These are phyloP conservation scores for Pilobolus umbonatus DNA, from an alignment of 192 early-diverging fungal genomes.

Conservation along the genomic window DNA sequence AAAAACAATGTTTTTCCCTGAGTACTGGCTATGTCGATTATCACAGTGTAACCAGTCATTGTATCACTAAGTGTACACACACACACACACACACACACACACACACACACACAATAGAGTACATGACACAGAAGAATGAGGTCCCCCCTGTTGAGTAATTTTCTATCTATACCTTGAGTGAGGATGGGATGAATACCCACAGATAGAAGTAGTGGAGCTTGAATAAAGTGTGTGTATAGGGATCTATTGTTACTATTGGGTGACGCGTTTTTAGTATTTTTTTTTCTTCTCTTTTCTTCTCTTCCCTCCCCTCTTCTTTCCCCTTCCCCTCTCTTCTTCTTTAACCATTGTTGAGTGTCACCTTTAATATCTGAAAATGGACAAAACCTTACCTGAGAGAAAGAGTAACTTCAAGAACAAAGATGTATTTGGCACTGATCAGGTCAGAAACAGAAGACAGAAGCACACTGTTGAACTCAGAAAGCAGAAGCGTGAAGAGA, in stretches of 20 bases:
- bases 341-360: neutral
- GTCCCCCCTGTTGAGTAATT: too few relatives aligned
- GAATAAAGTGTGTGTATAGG: too few relatives aligned
- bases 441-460: conserved; percentile 42
- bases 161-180: too few relatives aligned
- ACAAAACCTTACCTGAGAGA: conserved; percentile 12
- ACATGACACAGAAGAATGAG: too few relatives aligned
- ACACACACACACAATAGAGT: too few relatives aligned
- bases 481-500: conserved; percentile 43
- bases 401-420: conserved; percentile 61
- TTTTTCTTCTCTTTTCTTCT: conserved; percentile 18
- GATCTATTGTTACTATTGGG: too few relatives aligned
- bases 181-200: neutral
- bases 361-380: neutral
- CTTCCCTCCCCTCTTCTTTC: neutral
- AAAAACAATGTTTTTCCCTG: neutral
- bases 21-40: neutral
- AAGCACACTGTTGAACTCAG: conserved; percentile 43
- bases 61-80: too few relatives aligned
- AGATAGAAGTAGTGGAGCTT: neutral
- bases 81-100: too few relatives aligned
- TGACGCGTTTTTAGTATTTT: conserved; percentile 2
- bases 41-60: too few relatives aligned
- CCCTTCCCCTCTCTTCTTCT: neutral
- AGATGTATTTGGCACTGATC: conserved; percentile 44